A percentile compares a stretch with the other conserved stretches of the same genome.
phyloP scores from a whole-genome alignment of 768 basidiomycete species.

The Termitomyces sp. region DNA sequence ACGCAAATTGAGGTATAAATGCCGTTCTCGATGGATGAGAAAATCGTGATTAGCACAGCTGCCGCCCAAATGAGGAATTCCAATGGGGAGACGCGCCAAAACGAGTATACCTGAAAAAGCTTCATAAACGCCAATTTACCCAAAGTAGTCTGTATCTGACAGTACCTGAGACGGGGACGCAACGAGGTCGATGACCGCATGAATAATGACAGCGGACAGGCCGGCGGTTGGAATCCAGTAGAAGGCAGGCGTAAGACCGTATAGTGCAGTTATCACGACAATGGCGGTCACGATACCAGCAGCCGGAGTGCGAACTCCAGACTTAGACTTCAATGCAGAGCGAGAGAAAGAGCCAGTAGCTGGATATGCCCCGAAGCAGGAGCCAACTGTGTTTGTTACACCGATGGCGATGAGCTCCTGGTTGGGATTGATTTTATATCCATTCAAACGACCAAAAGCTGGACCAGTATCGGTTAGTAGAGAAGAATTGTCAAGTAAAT shows the following conservation, averaged over 20 bases:
- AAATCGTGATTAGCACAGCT: constrained; percentile 84
- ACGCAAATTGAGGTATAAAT: constrained; percentile 84
- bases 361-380: constrained; percentile 88
- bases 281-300: constrained; percentile 83
- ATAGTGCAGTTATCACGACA: constrained; percentile 89
- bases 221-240: constrained; percentile 81
- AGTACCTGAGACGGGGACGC: constrained; percentile 65
- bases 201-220: constrained; percentile 93
- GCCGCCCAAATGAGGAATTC: constrained; percentile 89
- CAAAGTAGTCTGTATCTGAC: not conserved
- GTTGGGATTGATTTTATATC: constrained; percentile 90
- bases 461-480: not conserved
- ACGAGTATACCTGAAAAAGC: constrained; percentile 60
- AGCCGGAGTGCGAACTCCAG: constrained; percentile 93
- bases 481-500: not conserved
- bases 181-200: constrained; percentile 85
- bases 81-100: constrained; percentile 91
- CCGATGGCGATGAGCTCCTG: constrained; percentile 97
- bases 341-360: constrained; percentile 98
- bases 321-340: constrained; percentile 94
- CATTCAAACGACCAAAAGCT: constrained; percentile 94
- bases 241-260: constrained; percentile 91
- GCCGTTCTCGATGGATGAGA: constrained; percentile 91
- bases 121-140: not conserved
- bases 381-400: constrained; percentile 90